A percentile compares a stretch with the other conserved stretches of the same genome.
phyloP scores from a whole-genome alignment of 2,329 filamentous ascomycete genomes.

The Geosmithia putterillii region DNA sequence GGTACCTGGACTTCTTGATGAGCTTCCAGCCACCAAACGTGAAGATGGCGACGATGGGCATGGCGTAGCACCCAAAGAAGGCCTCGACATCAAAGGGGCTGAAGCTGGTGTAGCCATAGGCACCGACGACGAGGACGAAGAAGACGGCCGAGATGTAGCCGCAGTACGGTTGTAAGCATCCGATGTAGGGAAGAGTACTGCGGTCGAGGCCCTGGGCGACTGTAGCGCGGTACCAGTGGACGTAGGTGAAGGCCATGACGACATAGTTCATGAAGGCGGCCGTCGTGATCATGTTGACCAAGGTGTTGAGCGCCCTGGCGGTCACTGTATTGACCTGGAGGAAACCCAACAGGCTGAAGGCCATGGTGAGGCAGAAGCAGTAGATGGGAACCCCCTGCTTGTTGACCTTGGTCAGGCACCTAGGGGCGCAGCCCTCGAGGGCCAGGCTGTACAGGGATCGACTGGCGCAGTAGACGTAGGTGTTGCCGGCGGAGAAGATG shows the following conservation, averaged over 20 bases:
- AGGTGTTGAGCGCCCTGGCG: slow-evolving; percentile 37
- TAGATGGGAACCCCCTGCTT: slow-evolving; percentile 48
- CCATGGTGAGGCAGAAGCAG: slow-evolving; percentile 39
- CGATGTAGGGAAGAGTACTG: slow-evolving; percentile 40
- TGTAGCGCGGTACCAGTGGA: slow-evolving; percentile 37
- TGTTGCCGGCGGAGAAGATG: slow-evolving; percentile 34
- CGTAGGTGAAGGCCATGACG: slow-evolving; percentile 33
- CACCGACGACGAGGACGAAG: no score
- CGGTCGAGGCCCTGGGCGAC: slow-evolving; percentile 40
- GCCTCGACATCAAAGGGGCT: no score
- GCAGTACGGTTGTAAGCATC: slow-evolving; percentile 45
- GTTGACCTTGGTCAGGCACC: slow-evolving; percentile 44
- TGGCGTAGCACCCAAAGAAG: slow-evolving; percentile 34
- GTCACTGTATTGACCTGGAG: slow-evolving; percentile 36
- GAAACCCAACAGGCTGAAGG: slow-evolving; percentile 40
- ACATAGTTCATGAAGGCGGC: slow-evolving; percentile 57
- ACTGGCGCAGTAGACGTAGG: slow-evolving; percentile 37
- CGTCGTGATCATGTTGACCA: slow-evolving; percentile 44
- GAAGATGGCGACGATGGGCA: slow-evolving; percentile 39
- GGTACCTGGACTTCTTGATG: slow-evolving; percentile 42
- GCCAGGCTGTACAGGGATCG: slow-evolving; percentile 38
- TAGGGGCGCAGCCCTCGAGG: slow-evolving; percentile 32
- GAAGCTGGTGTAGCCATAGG: no score
- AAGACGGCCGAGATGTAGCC: slow-evolving; percentile 17
- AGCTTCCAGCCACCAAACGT: slow-evolving; percentile 53